These are phyloP conservation scores for Ganoderma resinaceum DNA, from an alignment of 1,284 basidiomycete species.

Conservation along the genomic window DNA sequence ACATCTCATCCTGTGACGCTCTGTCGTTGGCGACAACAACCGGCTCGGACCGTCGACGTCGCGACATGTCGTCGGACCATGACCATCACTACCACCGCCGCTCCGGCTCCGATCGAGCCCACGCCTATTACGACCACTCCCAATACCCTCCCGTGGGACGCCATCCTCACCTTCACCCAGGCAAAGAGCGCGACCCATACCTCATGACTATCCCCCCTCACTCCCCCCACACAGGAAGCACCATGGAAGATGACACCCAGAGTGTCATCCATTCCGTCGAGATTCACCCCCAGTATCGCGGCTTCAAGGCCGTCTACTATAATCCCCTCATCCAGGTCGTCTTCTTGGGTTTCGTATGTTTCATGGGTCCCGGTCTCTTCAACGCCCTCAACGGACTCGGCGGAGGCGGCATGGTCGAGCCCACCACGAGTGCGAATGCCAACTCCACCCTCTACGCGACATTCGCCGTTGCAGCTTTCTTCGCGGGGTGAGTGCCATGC, in stretches of 20 bases:
- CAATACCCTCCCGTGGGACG: constrained; percentile 3
- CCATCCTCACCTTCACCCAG: not conserved
- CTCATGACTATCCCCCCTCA: constrained; percentile 26
- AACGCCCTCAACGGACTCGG: constrained; percentile 67
- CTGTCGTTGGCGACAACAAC: too few species aligned
- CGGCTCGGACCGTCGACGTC: not conserved
- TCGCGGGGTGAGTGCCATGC: constrained; percentile 59
- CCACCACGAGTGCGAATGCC: constrained; percentile 67
- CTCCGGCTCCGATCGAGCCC: not conserved
- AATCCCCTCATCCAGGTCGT: constrained; percentile 52
- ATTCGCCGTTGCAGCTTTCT: constrained; percentile 70
- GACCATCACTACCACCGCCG: not conserved
- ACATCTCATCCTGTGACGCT: too few species aligned
- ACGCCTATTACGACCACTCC: not conserved
- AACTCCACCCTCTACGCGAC: constrained; percentile 73
- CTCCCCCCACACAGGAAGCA: constrained; percentile 22
- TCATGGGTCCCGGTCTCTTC: constrained; percentile 66
- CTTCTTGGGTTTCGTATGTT: constrained; percentile 73
- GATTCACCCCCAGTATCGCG: constrained; percentile 38
- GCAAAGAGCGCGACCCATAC: constrained; percentile 20
- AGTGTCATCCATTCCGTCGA: constrained; percentile 26
- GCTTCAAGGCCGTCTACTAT: constrained; percentile 46
- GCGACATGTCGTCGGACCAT: constrained; percentile 4
- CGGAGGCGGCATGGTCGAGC: constrained; percentile 71
- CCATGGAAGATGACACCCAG: constrained; percentile 26